phyloP scores from a whole-genome alignment of 108 stramenopile genomes.

The Epithemia pelagica region DNA sequence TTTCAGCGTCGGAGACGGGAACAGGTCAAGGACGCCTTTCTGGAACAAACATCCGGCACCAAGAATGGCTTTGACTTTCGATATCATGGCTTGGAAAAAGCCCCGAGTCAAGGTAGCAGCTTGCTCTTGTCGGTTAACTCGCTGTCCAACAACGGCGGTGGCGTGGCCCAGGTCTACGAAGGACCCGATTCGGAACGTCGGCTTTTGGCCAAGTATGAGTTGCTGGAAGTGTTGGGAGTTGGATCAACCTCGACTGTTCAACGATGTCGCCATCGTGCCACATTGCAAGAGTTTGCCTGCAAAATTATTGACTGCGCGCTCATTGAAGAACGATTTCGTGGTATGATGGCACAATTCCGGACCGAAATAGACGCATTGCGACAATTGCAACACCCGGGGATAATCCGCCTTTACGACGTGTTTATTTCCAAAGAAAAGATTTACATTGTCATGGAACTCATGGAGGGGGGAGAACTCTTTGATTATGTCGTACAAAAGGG shows the following conservation, averaged over 20 bases:
- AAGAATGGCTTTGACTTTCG: conserved; percentile 24
- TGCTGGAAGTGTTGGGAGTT: conserved; percentile 90
- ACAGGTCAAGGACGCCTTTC: conserved; percentile 14
- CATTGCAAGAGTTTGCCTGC: conserved; percentile 77
- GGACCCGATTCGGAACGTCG: conserved; percentile 49
- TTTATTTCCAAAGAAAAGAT: conserved; percentile 85
- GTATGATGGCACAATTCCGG: conserved; percentile 92
- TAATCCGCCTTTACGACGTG: conserved; percentile 92
- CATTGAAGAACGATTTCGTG: conserved; percentile 82
- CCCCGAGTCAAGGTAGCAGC: conserved; percentile 12
- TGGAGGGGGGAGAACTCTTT: conserved; percentile 98
- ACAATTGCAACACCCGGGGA: conserved; percentile 81
- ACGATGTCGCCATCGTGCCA: conserved; percentile 60
- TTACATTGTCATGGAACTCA: conserved; percentile 96
- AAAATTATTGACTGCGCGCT: conserved; percentile 94
- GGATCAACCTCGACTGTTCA: conserved; percentile 95
- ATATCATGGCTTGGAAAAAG: conserved; percentile 59
- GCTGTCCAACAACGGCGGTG: conserved; percentile 39
- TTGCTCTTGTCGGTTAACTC: conserved; percentile 1
- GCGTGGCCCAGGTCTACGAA: conserved; percentile 18
- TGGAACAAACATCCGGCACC: background rate
- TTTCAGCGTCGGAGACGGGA: conserved; percentile 26
- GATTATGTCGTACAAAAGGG: conserved; percentile 97
- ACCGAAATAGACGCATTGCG: conserved; percentile 84
- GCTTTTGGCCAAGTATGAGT: conserved; percentile 75